Percentiles rank a stretch among this genome's conserved stretches.
phyloP scores from a whole-genome alignment of 2,329 filamentous ascomycete genomes.

The Talaromyces verruculosus region DNA sequence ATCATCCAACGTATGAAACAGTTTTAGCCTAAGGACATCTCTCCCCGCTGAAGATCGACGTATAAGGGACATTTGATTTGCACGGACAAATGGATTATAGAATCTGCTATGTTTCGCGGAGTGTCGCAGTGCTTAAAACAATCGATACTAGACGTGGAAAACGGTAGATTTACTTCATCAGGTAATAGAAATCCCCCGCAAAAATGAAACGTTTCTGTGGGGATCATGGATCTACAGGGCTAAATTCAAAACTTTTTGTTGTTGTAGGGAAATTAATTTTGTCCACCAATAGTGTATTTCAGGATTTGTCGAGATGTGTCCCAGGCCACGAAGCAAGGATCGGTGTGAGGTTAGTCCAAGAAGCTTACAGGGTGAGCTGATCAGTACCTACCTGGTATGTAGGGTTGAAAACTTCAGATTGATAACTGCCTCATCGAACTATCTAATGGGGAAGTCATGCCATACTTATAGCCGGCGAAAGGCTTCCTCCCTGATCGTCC shows the following conservation, averaged over 20 bases:
- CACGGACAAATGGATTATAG: neutral
- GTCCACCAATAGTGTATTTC: neutral
- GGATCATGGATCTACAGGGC: neutral
- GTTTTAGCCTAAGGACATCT: neutral
- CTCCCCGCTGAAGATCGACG: neutral
- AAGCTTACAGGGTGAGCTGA: slow-evolving; percentile 11
- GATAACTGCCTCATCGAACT: slow-evolving; percentile 6
- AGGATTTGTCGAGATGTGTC: neutral
- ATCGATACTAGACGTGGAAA: neutral
- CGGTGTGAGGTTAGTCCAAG: slow-evolving; percentile 1
- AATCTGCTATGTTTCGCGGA: neutral
- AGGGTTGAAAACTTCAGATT: neutral
- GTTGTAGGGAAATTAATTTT: neutral
- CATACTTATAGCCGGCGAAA: neutral
- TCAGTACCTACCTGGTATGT: neutral
- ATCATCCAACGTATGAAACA: slow-evolving; percentile 3
- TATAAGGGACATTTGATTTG: neutral
- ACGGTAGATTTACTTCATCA: neutral
- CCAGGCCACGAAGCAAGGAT: slow-evolving; percentile 1
- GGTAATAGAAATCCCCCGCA: neutral
- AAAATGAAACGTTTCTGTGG: neutral
- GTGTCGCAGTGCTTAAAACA: slow-evolving; percentile 3
- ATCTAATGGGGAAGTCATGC: neutral
- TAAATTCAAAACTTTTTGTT: neutral
- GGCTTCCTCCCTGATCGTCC: neutral